Conservation (phyloP, 78 protist genomes). For the Dictyostelium capitatum region DNA sequence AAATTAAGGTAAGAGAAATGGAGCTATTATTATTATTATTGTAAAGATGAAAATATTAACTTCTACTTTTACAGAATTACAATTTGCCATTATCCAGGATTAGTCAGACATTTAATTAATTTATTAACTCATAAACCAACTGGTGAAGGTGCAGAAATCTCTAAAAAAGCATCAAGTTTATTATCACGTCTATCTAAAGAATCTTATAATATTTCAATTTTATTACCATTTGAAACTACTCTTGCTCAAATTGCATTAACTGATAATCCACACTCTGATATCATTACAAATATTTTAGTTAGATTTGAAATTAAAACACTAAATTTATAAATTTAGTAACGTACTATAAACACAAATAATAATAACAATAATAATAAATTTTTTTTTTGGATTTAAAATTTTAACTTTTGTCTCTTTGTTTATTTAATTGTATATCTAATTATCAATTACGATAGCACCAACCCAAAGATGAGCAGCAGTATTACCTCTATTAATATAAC, state of each 20-base stretch:
- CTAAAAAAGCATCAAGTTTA: constrained; percentile 40
- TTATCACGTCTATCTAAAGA: constrained; percentile 48
- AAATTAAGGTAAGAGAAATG: constrained; percentile 44
- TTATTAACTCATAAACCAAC: constrained; percentile 29
- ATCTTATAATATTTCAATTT: constrained; percentile 20
- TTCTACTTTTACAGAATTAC: constrained; percentile 19
- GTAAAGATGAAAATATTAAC: background rate
- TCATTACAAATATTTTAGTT: constrained; percentile 35
- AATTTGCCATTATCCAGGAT: constrained; percentile 50
- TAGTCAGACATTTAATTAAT: constrained; percentile 55
- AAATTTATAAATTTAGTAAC: background rate
- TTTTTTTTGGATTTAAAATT: too few relatives aligned
- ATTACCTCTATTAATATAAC: constrained; percentile 15
- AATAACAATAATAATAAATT: too few relatives aligned
- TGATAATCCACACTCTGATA: constrained; percentile 67
- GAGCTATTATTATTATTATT: background rate
- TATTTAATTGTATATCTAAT: too few relatives aligned
- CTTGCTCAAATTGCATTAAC: constrained; percentile 61
- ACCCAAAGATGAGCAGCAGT: constrained; percentile 11
- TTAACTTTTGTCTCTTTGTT: background rate
- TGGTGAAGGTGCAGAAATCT: constrained; percentile 47
- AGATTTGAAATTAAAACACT: constrained; percentile 25
- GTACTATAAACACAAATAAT: background rate
- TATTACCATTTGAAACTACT: constrained; percentile 33
- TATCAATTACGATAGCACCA: too few relatives aligned